phyloP scores from a whole-genome alignment of 139 green algal species.

The Closterium sp. region DNA sequence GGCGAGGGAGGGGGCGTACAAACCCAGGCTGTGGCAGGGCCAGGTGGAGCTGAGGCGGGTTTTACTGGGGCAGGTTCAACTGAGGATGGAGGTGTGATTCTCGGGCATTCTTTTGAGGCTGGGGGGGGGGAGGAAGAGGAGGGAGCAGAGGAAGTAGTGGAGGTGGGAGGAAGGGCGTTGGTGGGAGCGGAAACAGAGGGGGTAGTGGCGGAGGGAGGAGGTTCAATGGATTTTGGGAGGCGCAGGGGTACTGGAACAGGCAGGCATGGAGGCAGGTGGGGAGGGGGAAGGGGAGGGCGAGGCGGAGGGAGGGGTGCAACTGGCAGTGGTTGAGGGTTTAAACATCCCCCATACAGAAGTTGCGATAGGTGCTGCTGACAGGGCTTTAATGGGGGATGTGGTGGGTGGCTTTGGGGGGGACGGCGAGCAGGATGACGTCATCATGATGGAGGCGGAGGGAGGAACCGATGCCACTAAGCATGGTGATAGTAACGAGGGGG shows the following conservation, averaged over 20 bases:
- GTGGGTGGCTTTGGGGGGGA: neutral
- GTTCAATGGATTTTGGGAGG: neutral
- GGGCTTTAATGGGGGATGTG: neutral
- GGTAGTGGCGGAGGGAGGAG: neutral
- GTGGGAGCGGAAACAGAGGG: neutral
- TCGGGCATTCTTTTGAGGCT: neutral
- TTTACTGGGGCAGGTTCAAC: neutral
- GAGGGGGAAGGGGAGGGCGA: neutral
- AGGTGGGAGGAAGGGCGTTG: neutral
- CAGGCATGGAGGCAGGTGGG: neutral
- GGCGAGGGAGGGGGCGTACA: neutral
- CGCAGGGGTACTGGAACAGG: neutral
- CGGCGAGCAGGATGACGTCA: neutral
- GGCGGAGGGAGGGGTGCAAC: neutral
- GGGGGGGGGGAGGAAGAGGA: neutral
- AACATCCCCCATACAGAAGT: too few species aligned
- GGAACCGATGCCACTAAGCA: neutral
- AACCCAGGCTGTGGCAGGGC: neutral
- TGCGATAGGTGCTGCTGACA: neutral
- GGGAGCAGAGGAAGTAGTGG: neutral
- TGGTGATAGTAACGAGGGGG: neutral
- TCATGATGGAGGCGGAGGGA: neutral
- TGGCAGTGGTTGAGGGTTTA: too few species aligned
- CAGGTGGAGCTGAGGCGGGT: neutral
- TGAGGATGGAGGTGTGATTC: neutral